Evolutionary conservation across 2,329 filamentous ascomycete genomes (phyloP).

Genomic region (Graphiopsis chlorocephala): DNA sequence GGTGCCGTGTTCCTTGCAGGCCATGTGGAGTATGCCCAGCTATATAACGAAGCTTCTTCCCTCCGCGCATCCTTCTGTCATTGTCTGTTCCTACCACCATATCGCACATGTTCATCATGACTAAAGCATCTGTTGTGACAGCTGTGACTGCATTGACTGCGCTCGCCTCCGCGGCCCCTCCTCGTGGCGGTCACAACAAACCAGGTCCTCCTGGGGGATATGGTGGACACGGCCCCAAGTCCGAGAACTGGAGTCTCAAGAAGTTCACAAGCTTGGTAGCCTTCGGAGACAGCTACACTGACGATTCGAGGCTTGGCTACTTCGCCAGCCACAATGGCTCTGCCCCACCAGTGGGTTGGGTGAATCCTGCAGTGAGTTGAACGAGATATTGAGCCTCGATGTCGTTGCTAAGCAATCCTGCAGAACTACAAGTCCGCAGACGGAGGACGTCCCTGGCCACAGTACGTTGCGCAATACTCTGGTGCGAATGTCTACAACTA

Average conservation of each 20-base stretch:
- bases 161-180: constrained; percentile 5
- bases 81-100: neutral
- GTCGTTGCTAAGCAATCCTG: neutral
- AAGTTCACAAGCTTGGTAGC: constrained; percentile 63
- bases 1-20: constrained; percentile 3
- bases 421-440: constrained; percentile 50
- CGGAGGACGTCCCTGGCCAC: constrained; percentile 67
- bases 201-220: neutral
- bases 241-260: constrained; percentile 37
- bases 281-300: constrained; percentile 76
- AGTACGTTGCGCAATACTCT: constrained; percentile 61
- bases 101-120: neutral
- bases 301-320: constrained; percentile 65
- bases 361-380: constrained; percentile 43
- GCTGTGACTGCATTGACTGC: neutral
- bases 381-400: neutral
- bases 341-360: constrained; percentile 62
- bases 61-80: neutral
- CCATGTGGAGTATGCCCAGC: neutral
- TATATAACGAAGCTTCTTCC: constrained; percentile 2
- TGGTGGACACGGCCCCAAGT: neutral
- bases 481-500: constrained; percentile 52
- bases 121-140: neutral
- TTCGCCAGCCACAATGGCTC: constrained; percentile 58
- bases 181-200: neutral